Percentiles rank a stretch among this genome's conserved stretches.
phyloP scores from a whole-genome alignment of 495 filamentous ascomycete genomes.

The Staphylotrichum tortipilum region DNA sequence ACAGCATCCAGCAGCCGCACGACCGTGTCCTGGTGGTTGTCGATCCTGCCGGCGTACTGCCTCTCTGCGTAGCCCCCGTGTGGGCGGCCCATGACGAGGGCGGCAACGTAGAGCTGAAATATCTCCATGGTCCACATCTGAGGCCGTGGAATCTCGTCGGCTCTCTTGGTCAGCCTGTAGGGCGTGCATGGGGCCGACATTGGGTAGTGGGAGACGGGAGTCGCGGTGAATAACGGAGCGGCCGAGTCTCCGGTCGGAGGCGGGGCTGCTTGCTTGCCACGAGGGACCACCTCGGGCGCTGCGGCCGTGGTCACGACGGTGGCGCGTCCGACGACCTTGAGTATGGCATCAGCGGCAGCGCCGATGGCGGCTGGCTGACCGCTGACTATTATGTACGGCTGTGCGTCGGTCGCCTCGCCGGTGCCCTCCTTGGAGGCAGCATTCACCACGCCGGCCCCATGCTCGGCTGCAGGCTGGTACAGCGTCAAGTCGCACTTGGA shows the following conservation, averaged over 20 bases:
- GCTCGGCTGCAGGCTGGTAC: neutral
- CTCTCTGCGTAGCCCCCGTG: slow-evolving; percentile 11
- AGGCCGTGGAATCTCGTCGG: slow-evolving; percentile 23
- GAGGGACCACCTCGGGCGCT: neutral
- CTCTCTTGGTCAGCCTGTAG: slow-evolving; percentile 4
- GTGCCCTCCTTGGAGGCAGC: too few relatives aligned
- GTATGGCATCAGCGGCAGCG: slow-evolving; percentile 14
- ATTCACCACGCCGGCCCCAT: too few relatives aligned
- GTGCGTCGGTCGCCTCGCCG: neutral
- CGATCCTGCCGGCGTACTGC: slow-evolving; percentile 18
- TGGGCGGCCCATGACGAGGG: slow-evolving; percentile 22
- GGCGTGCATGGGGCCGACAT: neutral
- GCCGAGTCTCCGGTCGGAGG: neutral
- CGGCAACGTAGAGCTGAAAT: slow-evolving; percentile 28
- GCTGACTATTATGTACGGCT: slow-evolving; percentile 8
- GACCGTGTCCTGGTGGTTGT: slow-evolving; percentile 22
- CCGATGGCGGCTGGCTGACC: slow-evolving; percentile 2
- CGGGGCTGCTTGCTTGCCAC: neutral
- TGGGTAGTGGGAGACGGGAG: neutral
- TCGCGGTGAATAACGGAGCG: neutral
- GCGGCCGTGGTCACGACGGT: neutral
- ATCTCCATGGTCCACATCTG: slow-evolving; percentile 27
- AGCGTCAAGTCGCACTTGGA: slow-evolving; percentile 10
- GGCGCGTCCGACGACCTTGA: slow-evolving; percentile 3
- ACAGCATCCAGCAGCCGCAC: slow-evolving; percentile 9